Conservation (phyloP, 495 filamentous ascomycete species). For the Penicillium desertorum region DNA sequence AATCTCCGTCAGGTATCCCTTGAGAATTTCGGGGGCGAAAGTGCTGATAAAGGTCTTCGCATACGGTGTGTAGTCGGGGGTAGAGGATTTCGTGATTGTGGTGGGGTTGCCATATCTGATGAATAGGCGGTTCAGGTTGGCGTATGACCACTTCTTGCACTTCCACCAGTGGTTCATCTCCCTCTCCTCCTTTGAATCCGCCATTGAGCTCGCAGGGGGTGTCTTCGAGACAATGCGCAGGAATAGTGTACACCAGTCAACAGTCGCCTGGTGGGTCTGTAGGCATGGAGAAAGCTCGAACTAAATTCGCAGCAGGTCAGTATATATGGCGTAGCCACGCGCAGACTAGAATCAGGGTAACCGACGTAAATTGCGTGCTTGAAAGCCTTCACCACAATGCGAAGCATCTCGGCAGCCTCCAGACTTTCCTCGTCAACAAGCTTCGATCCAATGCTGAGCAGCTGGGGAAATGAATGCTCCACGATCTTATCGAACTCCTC, state of each 20-base stretch:
- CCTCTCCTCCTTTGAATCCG: constrained; percentile 80
- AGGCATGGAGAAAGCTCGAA: constrained; percentile 82
- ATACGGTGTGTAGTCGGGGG: constrained; percentile 69
- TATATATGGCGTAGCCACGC: neutral
- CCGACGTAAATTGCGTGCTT: constrained; percentile 96
- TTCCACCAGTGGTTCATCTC: constrained; percentile 99
- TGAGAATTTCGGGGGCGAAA: constrained; percentile 93
- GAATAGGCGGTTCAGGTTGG: constrained; percentile 92
- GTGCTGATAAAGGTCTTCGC: constrained; percentile 86
- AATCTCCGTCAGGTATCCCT: constrained; percentile 86
- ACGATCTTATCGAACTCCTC: constrained; percentile 92
- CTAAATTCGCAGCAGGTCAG: constrained; percentile 44
- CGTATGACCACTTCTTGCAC: constrained; percentile 99
- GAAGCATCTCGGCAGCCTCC: constrained; percentile 95
- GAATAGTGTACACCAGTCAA: constrained; percentile 95
- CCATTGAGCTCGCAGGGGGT: constrained; percentile 72
- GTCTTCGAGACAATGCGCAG: constrained; percentile 83
- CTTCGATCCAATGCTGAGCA: constrained; percentile 80
- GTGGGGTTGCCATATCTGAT: constrained; percentile 92
- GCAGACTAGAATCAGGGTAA: constrained; percentile 23
- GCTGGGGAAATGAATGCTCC: constrained; percentile 84
- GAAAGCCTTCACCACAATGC: constrained; percentile 89
- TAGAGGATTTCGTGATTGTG: constrained; percentile 63
- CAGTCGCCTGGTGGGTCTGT: constrained; percentile 74
- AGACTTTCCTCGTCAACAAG: constrained; percentile 85